Percentiles rank a stretch among this genome's conserved stretches.
Conservation (phyloP, 352 stramenopile species). For the Phytopythium aichiense region DNA sequence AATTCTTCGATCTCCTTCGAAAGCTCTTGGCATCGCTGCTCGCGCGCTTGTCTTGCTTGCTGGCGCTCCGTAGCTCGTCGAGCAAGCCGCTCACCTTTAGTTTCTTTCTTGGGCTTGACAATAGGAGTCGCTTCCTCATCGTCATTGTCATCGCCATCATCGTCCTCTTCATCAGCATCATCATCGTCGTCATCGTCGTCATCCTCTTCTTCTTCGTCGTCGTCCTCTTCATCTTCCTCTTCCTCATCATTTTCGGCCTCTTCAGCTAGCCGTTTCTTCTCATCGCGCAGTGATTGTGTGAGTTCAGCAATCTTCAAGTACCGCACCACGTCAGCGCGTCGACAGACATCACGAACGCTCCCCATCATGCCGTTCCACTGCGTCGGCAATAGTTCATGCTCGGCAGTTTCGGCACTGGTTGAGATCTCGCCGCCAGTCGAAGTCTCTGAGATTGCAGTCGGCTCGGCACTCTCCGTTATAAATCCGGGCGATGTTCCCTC, state of each 20-base stretch:
- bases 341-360: slow-evolving; percentile 20
- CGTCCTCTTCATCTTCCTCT: slow-evolving; percentile 18
- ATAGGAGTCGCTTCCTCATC: neutral
- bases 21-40: slow-evolving; percentile 11
- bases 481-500: neutral
- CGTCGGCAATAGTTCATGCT: neutral
- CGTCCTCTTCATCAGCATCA: slow-evolving; percentile 14
- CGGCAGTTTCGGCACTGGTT: neutral
- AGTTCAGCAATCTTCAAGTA: slow-evolving; percentile 14
- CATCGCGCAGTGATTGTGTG: slow-evolving; percentile 13
- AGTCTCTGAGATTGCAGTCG: neutral
- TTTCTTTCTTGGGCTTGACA: slow-evolving; percentile 10
- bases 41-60: slow-evolving; percentile 12
- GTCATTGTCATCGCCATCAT: slow-evolving; percentile 4
- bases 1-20: slow-evolving; percentile 15
- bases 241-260: slow-evolving; percentile 27
- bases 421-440: neutral
- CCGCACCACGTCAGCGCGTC: slow-evolving; percentile 23
- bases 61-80: slow-evolving; percentile 9
- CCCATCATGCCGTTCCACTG: slow-evolving; percentile 35
- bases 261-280: slow-evolving; percentile 19
- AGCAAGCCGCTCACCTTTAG: slow-evolving; percentile 1
- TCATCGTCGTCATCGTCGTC: slow-evolving; percentile 10
- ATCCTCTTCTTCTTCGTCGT: slow-evolving; percentile 18
- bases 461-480: neutral